phyloP scores from a whole-genome alignment of 2,329 filamentous ascomycete genomes.

The Monosporascus sp. region DNA sequence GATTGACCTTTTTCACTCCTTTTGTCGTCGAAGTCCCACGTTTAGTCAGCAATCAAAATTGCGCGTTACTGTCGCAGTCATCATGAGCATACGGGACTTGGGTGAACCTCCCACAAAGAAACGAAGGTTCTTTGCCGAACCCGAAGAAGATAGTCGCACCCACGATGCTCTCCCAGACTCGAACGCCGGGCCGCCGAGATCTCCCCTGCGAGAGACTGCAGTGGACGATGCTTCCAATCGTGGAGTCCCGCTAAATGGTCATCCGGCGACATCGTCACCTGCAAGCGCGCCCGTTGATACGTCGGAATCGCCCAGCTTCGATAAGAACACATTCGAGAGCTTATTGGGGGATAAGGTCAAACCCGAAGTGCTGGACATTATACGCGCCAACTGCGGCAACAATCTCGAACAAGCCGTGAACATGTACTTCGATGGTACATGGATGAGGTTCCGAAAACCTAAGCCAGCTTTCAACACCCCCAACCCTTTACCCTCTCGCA shows the following conservation, averaged over 20 bases:
- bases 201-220: conserved; percentile 14
- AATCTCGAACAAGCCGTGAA: conserved; percentile 60
- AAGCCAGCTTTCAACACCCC: conserved; percentile 9
- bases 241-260: neutral
- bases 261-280: conserved; percentile 1
- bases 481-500: conserved; percentile 6
- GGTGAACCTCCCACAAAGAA: conserved; percentile 31
- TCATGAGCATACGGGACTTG: conserved; percentile 35
- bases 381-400: conserved; percentile 50
- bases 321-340: conserved; percentile 51
- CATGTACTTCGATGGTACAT: conserved; percentile 67
- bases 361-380: conserved; percentile 39
- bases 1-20: neutral
- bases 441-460: conserved; percentile 45
- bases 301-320: conserved; percentile 38
- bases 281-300: conserved; percentile 6
- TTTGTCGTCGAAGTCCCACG: neutral
- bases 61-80: neutral
- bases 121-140: conserved; percentile 37
- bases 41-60: no score
- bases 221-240: conserved; percentile 14
- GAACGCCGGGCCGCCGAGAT: conserved; percentile 9
- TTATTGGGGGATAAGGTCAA: conserved; percentile 55
- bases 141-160: conserved; percentile 18
- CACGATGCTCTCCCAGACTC: conserved; percentile 11